These are phyloP conservation scores for Paramyrothecium roridum DNA, from an alignment of 2,329 filamentous ascomycete genomes.

Conservation along the genomic window DNA sequence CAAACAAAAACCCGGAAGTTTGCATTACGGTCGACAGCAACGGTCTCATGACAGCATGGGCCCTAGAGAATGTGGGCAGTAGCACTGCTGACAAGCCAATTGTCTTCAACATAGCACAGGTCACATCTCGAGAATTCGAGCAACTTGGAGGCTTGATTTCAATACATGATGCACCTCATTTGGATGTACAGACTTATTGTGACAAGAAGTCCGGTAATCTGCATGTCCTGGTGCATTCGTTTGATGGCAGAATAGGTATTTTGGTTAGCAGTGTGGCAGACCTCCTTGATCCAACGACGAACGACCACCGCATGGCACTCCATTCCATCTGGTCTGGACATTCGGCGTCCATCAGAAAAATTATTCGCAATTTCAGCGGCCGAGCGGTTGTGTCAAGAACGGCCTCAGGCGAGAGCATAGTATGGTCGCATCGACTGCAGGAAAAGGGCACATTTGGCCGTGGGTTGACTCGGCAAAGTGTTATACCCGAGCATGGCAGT, in stretches of 20 bases:
- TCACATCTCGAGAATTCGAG: conserved; percentile 56
- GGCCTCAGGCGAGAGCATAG: conserved; percentile 70
- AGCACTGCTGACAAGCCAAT: conserved; percentile 63
- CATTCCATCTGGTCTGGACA: conserved; percentile 81
- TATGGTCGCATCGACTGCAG: conserved; percentile 67
- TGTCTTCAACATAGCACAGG: conserved; percentile 83
- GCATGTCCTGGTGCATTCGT: conserved; percentile 75
- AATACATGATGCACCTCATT: conserved; percentile 37
- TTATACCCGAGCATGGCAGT: conserved; percentile 63
- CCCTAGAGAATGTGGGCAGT: conserved; percentile 79
- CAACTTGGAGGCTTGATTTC: conserved; percentile 33
- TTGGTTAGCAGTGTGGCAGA: conserved; percentile 76
- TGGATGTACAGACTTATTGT: conserved; percentile 72
- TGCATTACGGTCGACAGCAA: conserved; percentile 81
- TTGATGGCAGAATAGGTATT: conserved; percentile 80
- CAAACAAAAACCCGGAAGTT: conserved; percentile 81
- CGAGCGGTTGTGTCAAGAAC: conserved; percentile 79
- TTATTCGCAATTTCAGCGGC: conserved; percentile 81
- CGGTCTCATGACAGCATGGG: conserved; percentile 89
- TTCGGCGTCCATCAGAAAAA: conserved; percentile 75
- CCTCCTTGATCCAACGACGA: conserved; percentile 70
- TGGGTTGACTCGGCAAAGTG: conserved; percentile 61
- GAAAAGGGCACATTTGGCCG: conserved; percentile 37
- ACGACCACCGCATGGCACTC: conserved; percentile 56
- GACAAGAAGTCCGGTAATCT: conserved; percentile 62